These are phyloP conservation scores for Lolium multiflorum DNA, from an alignment of 176 grass and related monocot species.

Conservation along the genomic window DNA sequence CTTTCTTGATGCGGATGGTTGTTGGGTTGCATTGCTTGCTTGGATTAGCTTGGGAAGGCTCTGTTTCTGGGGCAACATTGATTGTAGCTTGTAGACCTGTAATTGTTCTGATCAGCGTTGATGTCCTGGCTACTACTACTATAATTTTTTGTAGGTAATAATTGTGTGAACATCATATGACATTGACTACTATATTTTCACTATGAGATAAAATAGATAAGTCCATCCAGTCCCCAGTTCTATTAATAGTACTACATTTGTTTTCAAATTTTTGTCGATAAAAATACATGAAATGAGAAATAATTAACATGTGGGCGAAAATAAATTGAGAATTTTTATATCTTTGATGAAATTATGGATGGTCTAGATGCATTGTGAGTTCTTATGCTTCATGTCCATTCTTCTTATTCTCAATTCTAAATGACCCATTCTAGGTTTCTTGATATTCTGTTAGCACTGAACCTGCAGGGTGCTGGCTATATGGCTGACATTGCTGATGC, in stretches of 20 bases:
- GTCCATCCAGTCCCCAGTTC: not conserved
- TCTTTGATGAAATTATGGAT: slow-evolving; percentile 15
- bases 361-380: not conserved
- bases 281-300: not conserved
- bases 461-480: not conserved
- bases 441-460: not conserved
- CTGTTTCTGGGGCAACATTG: not conserved
- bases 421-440: not conserved
- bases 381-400: not conserved
- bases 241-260: not conserved
- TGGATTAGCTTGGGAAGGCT: not conserved
- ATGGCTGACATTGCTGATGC: slow-evolving; percentile 1
- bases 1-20: not conserved
- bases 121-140: not conserved
- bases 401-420: not conserved
- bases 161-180: not conserved
- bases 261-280: not conserved
- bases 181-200: not conserved
- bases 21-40: not conserved
- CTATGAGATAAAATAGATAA: not conserved
- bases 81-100: not conserved
- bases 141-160: not conserved
- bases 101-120: not conserved
- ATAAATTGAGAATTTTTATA: not conserved
- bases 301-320: not conserved